phyloP scores from a whole-genome alignment of 192 early-diverging fungal species.

The Chytriomyces confervae region DNA sequence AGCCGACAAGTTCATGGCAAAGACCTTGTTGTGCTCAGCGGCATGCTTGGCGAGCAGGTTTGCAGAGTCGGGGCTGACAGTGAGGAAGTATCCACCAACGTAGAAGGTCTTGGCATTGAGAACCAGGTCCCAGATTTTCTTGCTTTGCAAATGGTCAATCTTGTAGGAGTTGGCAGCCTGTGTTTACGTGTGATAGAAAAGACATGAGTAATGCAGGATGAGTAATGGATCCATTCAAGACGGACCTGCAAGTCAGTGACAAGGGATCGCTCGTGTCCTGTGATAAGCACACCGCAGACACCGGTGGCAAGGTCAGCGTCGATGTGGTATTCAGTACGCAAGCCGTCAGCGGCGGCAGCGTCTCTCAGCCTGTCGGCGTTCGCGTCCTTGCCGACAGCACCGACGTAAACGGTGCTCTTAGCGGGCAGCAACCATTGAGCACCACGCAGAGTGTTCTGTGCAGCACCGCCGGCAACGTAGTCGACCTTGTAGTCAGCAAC shows the following conservation, averaged over 20 bases:
- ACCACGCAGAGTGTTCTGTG: constrained; percentile 91
- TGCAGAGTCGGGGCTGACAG: constrained; percentile 86
- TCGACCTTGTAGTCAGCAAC: constrained; percentile 66
- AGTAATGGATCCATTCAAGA: neutral
- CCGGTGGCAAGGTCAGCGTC: constrained; percentile 84
- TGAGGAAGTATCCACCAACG: constrained; percentile 93
- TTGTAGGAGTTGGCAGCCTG: constrained; percentile 91
- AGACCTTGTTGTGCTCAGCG: constrained; percentile 78
- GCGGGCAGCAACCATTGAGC: constrained; percentile 85
- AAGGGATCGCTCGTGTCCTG: constrained; percentile 85
- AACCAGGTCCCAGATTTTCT: constrained; percentile 86
- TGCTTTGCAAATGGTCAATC: constrained; percentile 65
- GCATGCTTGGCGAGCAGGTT: constrained; percentile 89
- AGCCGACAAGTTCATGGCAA: constrained; percentile 94
- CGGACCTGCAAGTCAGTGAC: constrained; percentile 78
- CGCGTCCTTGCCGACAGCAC: constrained; percentile 88
- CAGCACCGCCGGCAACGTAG: constrained; percentile 95
- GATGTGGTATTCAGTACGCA: constrained; percentile 88
- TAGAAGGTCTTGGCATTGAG: constrained; percentile 91
- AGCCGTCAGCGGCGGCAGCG: constrained; percentile 82
- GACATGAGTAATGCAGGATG: neutral
- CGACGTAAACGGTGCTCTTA: constrained; percentile 89
- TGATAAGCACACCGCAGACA: constrained; percentile 94
- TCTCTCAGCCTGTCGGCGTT: constrained; percentile 73
- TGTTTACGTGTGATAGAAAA: neutral